Base-by-base conservation (phyloP, 495 filamentous ascomycete genomes). In the Podospora fimiseda region DNA sequence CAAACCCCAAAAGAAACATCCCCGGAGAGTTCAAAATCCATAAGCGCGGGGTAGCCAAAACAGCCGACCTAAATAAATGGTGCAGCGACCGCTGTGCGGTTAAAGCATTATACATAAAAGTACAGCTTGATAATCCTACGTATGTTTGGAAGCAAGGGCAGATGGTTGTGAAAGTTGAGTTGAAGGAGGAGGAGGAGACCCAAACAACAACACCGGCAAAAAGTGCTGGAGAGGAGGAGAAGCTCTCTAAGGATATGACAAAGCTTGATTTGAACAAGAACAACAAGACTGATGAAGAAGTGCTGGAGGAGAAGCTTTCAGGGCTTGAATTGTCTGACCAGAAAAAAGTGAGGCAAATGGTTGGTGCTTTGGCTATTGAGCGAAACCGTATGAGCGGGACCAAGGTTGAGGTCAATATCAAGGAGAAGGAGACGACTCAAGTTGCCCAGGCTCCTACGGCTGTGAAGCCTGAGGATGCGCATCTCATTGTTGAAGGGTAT, bases 1-100 rank as follows among this genome's bases (percentile, higher is more conserved):
- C 55, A 9, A 42, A 52, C 2, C n/a, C n/a, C n/a, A n/a, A n/a
- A n/a, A n/a, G n/a, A 38, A 55, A 40, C 48, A 50, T 2, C 57
- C 21, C 9, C 8, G 62, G 58, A 1, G 37, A 54, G 38, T 63
- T 38, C 50, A 61, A 55, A 37, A 51, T 65, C 20, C 15, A 37
- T 9, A 18, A 21, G n/a, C 20, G 40, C 14, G 57, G 55, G 14
- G 74, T 74, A 52, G 71, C 78, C 19, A 79, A 85, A 9, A 77
- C 73, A 8, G 79, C 81, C 48, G 79, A 85, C 59, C 59, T 92
- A 9, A 89, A 94, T 68, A 84, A 85, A 62, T 98, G 94, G 89
- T 98, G 93, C 64, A 87, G 83, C 1, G 79, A 86, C 41, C 73
- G 73, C 15, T 98, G 93, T 74, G 86, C 84, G 1, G 77, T 82